A percentile compares a stretch with the other conserved stretches of the same genome.
Conservation (phyloP, 2,329 filamentous ascomycete genomes). For the Ophiocordyceps camponoti-rufipedis region DNA sequence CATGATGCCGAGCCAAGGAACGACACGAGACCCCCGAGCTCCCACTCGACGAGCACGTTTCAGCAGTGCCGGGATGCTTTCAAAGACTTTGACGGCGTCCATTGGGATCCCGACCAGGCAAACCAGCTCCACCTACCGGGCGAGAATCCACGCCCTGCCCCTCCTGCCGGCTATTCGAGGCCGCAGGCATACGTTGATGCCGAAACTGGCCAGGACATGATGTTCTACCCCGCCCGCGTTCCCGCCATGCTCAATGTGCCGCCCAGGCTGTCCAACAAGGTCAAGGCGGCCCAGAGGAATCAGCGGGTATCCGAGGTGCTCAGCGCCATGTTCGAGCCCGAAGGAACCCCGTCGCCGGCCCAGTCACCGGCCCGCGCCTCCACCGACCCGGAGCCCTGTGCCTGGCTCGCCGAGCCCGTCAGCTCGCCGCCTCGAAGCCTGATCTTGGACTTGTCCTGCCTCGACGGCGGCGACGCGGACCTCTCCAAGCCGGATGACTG, state of each 20-base stretch:
- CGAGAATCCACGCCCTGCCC: constrained; percentile 7
- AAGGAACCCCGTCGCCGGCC: constrained; percentile 2
- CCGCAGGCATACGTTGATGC: constrained; percentile 44
- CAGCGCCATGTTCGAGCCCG: constrained; percentile 30
- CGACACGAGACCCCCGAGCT: constrained; percentile 18
- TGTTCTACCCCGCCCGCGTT: constrained; percentile 89
- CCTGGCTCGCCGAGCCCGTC: constrained; percentile 29
- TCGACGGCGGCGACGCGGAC: no score
- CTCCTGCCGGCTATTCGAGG: constrained; percentile 10
- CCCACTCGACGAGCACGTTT: constrained; percentile 40
- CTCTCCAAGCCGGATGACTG: no score
- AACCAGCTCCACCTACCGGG: constrained; percentile 8
- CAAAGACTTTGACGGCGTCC: constrained; percentile 66
- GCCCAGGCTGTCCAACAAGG: constrained; percentile 63
- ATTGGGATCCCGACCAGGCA: constrained; percentile 40
- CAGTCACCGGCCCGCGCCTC: not conserved
- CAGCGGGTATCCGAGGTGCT: constrained; percentile 58
- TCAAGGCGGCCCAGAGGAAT: constrained; percentile 44
- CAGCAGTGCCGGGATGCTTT: constrained; percentile 52
- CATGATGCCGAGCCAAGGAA: constrained; percentile 2
- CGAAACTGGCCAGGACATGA: constrained; percentile 59
- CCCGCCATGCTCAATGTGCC: constrained; percentile 87
- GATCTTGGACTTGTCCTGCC: not conserved
- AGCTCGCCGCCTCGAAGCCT: constrained; percentile 4
- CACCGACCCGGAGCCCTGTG: constrained; percentile 4